Conservation (phyloP, 2,329 filamentous ascomycete species). For the Ascochyta pisi region DNA sequence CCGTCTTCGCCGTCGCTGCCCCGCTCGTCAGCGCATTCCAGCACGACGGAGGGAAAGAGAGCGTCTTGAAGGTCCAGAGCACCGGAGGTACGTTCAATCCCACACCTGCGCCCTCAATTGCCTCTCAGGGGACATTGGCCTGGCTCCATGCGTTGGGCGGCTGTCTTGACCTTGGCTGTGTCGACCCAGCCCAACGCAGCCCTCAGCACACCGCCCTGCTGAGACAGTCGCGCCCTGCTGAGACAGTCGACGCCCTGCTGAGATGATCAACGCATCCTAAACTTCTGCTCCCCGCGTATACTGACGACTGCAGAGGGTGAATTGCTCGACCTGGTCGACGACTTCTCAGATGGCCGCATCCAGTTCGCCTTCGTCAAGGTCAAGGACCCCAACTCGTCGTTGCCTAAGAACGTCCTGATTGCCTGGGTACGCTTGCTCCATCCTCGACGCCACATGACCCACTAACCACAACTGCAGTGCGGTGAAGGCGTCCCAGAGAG, state of each 20-base stretch:
- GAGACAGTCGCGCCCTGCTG: not conserved
- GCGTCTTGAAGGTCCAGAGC: constrained; percentile 90
- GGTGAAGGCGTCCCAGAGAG: constrained; percentile 97
- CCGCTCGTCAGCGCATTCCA: constrained; percentile 94
- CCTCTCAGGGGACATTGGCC: not conserved
- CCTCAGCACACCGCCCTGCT: constrained; percentile 5
- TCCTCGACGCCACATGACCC: not conserved
- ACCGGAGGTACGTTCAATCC: constrained; percentile 72
- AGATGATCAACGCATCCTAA: not conserved
- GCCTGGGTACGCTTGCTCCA: constrained; percentile 69
- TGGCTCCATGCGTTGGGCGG: not conserved
- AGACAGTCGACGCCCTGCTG: not conserved
- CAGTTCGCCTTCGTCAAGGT: constrained; percentile 98
- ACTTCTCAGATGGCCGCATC: constrained; percentile 94
- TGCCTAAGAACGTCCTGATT: constrained; percentile 92
- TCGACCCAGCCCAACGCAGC: constrained; percentile 22
- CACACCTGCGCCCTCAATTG: constrained; percentile 8
- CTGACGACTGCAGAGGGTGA: constrained; percentile 74
- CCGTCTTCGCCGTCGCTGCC: constrained; percentile 89
- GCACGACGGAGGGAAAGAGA: constrained; percentile 84
- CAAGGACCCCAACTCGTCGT: constrained; percentile 87
- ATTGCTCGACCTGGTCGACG: constrained; percentile 85
- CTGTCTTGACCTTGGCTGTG: not conserved
- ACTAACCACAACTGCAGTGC: constrained; percentile 61
- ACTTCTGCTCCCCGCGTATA: not conserved